Percentiles rank a stretch among this genome's conserved stretches.
Evolutionary conservation across 2,329 filamentous ascomycete genomes (phyloP).

Genomic region (Stromatinia cepivora): DNA sequence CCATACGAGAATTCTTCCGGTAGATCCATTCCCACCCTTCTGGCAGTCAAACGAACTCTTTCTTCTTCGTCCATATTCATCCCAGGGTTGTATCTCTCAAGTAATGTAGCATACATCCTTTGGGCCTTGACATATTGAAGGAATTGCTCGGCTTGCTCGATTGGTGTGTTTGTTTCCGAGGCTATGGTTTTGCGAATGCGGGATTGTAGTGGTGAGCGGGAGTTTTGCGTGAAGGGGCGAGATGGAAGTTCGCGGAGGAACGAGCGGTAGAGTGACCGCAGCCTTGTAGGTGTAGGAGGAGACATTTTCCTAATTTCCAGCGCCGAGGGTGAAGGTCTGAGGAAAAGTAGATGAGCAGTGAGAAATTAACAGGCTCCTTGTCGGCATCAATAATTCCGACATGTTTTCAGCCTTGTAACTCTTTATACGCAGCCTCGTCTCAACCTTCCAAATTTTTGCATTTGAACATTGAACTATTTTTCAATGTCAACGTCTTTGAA

Average conservation of each 20-base stretch:
- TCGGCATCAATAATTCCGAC: constrained; percentile 11
- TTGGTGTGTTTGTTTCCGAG: constrained; percentile 38
- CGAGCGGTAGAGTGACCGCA: constrained; percentile 82
- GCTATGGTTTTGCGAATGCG: constrained; percentile 67
- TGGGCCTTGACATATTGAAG: constrained; percentile 82
- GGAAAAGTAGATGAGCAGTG: not conserved
- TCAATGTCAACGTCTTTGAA: constrained; percentile 25
- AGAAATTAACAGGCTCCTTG: not conserved
- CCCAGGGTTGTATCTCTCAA: constrained; percentile 93
- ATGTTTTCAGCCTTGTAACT: constrained; percentile 14
- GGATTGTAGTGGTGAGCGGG: constrained; percentile 67
- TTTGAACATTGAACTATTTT: not conserved
- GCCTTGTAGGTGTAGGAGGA: constrained; percentile 46
- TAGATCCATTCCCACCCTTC: constrained; percentile 87
- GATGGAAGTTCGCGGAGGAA: constrained; percentile 87
- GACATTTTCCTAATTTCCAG: constrained; percentile 27
- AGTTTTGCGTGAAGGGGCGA: constrained; percentile 51
- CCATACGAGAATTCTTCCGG: constrained; percentile 58
- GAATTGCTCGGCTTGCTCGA: constrained; percentile 70
- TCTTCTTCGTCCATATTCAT: constrained; percentile 87
- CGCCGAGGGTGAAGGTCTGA: constrained; percentile 5
- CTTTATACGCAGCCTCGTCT: constrained; percentile 1
- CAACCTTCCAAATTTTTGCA: not conserved
- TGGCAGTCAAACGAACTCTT: constrained; percentile 76
- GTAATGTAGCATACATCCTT: constrained; percentile 73